Conservation (phyloP, 2,329 filamentous ascomycete species). For the Podosphaera fusca region DNA sequence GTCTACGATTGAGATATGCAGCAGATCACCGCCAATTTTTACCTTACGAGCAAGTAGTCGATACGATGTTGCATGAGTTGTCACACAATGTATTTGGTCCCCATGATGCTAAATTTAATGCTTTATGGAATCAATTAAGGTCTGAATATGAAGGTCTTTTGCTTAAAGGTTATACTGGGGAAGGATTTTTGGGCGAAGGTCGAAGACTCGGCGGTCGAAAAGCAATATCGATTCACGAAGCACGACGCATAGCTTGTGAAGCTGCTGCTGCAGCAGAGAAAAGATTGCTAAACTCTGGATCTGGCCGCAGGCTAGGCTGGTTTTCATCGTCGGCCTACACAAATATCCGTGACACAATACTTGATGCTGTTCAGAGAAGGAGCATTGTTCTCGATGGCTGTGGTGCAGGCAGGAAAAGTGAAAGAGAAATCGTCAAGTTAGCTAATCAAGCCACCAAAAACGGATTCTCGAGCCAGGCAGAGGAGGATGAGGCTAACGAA, state of each 20-base stretch:
- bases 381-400: slow-evolving; percentile 49
- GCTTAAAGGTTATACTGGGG: slow-evolving; percentile 70
- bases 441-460: slow-evolving; percentile 39
- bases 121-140: slow-evolving; percentile 70
- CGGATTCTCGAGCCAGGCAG: slow-evolving; percentile 62
- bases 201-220: slow-evolving; percentile 44
- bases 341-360: slow-evolving; percentile 51
- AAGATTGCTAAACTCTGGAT: slow-evolving; percentile 34
- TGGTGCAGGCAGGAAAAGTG: slow-evolving; percentile 37
- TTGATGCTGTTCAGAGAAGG: slow-evolving; percentile 45
- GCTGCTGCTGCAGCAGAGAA: slow-evolving; percentile 47
- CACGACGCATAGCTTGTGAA: slow-evolving; percentile 46
- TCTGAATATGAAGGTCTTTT: slow-evolving; percentile 60
- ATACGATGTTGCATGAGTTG: slow-evolving; percentile 88
- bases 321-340: slow-evolving; percentile 28
- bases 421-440: slow-evolving; percentile 41
- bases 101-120: slow-evolving; percentile 64
- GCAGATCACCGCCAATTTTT: slow-evolving; percentile 56
- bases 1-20: slow-evolving; percentile 57
- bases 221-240: slow-evolving; percentile 45
- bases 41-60: slow-evolving; percentile 54
- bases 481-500: slow-evolving; percentile 77
- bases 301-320: slow-evolving; percentile 53
- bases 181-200: slow-evolving; percentile 63
- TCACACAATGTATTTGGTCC: slow-evolving; percentile 70